phyloP scores from a whole-genome alignment of 768 basidiomycete genomes.

The Gyrodon lividus region DNA sequence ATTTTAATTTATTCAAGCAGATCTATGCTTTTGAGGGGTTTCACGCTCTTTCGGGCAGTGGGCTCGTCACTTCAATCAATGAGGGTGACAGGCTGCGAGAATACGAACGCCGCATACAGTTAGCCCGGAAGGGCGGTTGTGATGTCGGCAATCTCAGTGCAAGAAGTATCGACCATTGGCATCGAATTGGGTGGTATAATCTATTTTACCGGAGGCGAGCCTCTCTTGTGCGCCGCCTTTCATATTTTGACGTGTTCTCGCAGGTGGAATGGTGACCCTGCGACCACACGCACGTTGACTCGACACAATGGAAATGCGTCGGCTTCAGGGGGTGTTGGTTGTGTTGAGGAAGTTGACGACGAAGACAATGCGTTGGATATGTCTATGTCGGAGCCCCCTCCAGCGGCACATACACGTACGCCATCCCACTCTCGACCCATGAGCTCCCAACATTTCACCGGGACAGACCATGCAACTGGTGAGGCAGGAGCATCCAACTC shows the following conservation, averaged over 20 bases:
- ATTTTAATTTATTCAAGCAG: slow-evolving; percentile 82
- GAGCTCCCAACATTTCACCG: slow-evolving; percentile 10
- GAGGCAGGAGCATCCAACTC: slow-evolving; percentile 23
- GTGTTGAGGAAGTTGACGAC: slow-evolving; percentile 49
- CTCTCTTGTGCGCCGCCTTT: neutral
- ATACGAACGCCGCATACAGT: slow-evolving; percentile 68
- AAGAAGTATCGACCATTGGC: slow-evolving; percentile 78
- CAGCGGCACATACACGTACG: slow-evolving; percentile 25
- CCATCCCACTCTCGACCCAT: slow-evolving; percentile 22
- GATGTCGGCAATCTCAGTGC: slow-evolving; percentile 75
- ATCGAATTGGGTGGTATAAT: slow-evolving; percentile 72
- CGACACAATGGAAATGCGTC: slow-evolving; percentile 34
- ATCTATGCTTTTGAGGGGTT: slow-evolving; percentile 70
- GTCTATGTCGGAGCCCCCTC: slow-evolving; percentile 34
- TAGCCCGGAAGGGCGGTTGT: slow-evolving; percentile 61
- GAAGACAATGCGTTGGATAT: slow-evolving; percentile 50
- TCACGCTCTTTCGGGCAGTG: slow-evolving; percentile 31
- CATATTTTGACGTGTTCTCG: neutral
- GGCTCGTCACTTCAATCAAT: slow-evolving; percentile 41
- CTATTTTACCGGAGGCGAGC: slow-evolving; percentile 66
- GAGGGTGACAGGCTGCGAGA: slow-evolving; percentile 68
- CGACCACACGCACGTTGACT: slow-evolving; percentile 49
- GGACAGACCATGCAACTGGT: slow-evolving; percentile 14
- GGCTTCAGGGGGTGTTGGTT: slow-evolving; percentile 32
- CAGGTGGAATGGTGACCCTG: slow-evolving; percentile 70